A percentile compares a stretch with the other conserved stretches of the same genome.
Evolutionary conservation across 2,329 filamentous ascomycete species (phyloP).

Genomic region (Arthrobotrys entomopaga): DNA sequence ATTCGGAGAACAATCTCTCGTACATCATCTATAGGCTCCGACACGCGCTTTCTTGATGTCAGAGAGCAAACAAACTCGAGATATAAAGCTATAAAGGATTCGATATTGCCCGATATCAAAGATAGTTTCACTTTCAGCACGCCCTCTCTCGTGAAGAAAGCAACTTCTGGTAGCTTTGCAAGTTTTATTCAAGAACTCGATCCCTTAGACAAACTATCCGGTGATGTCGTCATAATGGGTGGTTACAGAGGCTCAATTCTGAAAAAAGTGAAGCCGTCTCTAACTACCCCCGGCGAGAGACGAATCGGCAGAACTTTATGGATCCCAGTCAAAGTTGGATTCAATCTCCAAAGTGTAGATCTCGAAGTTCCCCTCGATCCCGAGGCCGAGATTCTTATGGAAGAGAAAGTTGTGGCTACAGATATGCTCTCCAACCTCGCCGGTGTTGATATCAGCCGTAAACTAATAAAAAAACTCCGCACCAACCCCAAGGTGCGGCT

Average conservation of each 20-base stretch:
- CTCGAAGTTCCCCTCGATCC: slow-evolving; percentile 83
- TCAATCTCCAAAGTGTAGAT: slow-evolving; percentile 91
- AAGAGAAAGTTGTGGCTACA: slow-evolving; percentile 81
- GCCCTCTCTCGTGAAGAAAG: slow-evolving; percentile 25
- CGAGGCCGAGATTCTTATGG: slow-evolving; percentile 84
- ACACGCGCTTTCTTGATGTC: slow-evolving; percentile 80
- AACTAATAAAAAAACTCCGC: slow-evolving; percentile 80
- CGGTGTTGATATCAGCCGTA: slow-evolving; percentile 85
- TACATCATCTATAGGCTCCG: slow-evolving; percentile 85
- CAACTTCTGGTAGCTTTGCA: slow-evolving; percentile 45
- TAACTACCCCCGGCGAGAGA: slow-evolving; percentile 79
- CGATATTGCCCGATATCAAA: slow-evolving; percentile 49
- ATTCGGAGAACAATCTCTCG: slow-evolving; percentile 69
- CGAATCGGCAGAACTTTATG: slow-evolving; percentile 72
- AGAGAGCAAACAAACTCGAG: slow-evolving; percentile 87
- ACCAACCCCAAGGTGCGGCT: slow-evolving; percentile 79
- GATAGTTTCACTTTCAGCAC: slow-evolving; percentile 47
- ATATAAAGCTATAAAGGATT: slow-evolving; percentile 86
- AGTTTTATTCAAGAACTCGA: slow-evolving; percentile 59
- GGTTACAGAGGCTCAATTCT: slow-evolving; percentile 92
- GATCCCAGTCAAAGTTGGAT: slow-evolving; percentile 91
- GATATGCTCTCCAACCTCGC: slow-evolving; percentile 93
- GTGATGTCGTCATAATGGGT: slow-evolving; percentile 87
- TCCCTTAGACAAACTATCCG: slow-evolving; percentile 75
- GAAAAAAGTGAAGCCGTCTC: slow-evolving; percentile 67